phyloP scores from a whole-genome alignment of 179 eudicot species.

The Amaranthus tricolor region DNA sequence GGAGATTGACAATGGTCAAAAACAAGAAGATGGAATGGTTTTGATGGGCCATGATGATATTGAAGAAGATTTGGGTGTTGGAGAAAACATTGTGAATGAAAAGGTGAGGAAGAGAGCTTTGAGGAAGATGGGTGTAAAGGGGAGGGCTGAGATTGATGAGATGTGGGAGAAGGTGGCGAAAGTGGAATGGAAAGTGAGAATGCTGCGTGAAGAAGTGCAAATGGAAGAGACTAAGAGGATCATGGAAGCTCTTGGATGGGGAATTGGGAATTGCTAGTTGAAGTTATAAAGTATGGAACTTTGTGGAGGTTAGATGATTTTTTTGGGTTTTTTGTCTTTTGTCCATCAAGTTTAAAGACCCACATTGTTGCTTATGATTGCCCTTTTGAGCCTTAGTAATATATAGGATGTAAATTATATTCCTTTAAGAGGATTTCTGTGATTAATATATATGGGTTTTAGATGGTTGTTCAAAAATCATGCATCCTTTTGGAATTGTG shows the following conservation, averaged over 20 bases:
- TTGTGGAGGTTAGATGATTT: too few relatives aligned
- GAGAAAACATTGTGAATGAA: not conserved
- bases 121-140: conserved; percentile 10
- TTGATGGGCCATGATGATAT: too few relatives aligned
- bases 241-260: not conserved
- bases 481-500: too few relatives aligned
- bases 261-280: not conserved
- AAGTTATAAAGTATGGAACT: not conserved
- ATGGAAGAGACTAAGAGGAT: conserved; percentile 8
- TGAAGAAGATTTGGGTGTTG: not conserved
- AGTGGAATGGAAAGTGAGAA: not conserved
- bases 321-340: too few relatives aligned
- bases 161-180: conserved; percentile 14
- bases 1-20: not conserved
- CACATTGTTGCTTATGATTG: conserved; percentile 1
- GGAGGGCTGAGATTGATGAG: not conserved
- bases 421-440: too few relatives aligned
- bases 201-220: not conserved
- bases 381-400: not conserved
- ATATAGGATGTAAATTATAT: too few relatives aligned
- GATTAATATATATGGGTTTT: too few relatives aligned
- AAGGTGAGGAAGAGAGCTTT: not conserved
- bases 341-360: not conserved
- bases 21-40: not conserved
- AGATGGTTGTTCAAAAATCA: too few relatives aligned